These are phyloP conservation scores for Corymbia citriodora DNA, from an alignment of 441 rosid species.

Conservation along the genomic window DNA sequence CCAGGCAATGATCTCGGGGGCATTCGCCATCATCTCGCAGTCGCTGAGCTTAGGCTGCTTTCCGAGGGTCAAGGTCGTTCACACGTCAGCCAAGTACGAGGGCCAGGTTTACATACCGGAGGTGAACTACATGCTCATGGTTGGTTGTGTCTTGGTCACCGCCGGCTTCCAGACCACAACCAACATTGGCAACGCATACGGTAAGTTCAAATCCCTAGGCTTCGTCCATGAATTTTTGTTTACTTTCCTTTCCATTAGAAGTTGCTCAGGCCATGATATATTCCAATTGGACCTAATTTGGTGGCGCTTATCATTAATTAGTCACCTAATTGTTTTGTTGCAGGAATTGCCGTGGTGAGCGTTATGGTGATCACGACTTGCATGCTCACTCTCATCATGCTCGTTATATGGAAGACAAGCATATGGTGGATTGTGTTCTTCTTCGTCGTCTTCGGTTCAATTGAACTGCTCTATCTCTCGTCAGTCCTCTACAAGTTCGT, in stretches of 20 bases:
- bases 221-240: no score
- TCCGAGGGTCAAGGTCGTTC: not conserved
- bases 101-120: not conserved
- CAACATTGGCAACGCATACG: not conserved
- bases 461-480: not conserved
- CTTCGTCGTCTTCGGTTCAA: not conserved
- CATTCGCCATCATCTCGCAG: not conserved
- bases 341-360: not conserved
- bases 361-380: not conserved
- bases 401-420: not conserved
- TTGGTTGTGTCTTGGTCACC: not conserved
- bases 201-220: not conserved
- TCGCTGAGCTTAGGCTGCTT: not conserved
- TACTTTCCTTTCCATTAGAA: no score
- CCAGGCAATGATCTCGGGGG: not conserved
- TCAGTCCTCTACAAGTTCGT: not conserved
- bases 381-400: not conserved
- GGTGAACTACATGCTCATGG: not conserved
- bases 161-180: not conserved
- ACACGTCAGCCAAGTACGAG: not conserved
- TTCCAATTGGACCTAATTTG: not conserved
- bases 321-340: not conserved
- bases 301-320: not conserved
- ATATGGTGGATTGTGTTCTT: not conserved
- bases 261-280: no score